Base-by-base conservation (phyloP, 176 grass and related monocot species). In the Bonia amplexicaulis region DNA sequence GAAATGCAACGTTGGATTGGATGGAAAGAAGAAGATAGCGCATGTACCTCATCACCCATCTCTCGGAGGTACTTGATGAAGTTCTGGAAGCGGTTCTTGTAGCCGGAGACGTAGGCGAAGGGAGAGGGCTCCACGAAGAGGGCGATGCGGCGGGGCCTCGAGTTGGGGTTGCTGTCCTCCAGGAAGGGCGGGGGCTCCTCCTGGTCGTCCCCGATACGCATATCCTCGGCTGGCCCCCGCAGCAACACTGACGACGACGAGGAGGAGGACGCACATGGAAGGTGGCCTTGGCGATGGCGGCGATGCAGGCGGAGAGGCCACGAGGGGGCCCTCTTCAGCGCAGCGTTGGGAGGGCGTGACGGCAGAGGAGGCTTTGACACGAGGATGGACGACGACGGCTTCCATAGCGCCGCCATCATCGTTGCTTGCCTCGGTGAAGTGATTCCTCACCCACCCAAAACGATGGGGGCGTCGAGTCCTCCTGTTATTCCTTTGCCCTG, bases 61-160 rank as follows among this genome's bases (percentile, higher is more conserved):
- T 95, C 93, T 7, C 91, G 89, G 54, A 98, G 86, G 73, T 92
- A 81, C 85, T 93, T 98, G 87, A 95, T 95, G 87, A 98, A 98
- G 87, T 98, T 98, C 89, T 95, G 93, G 88, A 98, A 98, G 54
- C 95, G 92, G 77, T 98, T 98, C 91, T 98, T 98, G 83, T 98
- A 98, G 44, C 93, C 95, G 64, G 93, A 98, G 76, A 95, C 87
- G 79, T 98, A 98, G 33, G 95, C 85, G 81, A 97, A 97, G 33
- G 95, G 95, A 29, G 92, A 97, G 4, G 95, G 95, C 87, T 97
- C 95, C 4, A 97, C 92, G 73, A 95, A 95, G 52, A 95, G 95
- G 13, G 95, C 95, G 82, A 97, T 95, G 69, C 89, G 92, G 75
- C 92, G 90, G 33, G 95, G 92, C 82, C 80, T 91, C 35, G 85